Evolutionary conservation across 768 basidiomycete species (phyloP).

Genomic region (Panus rudis): DNA sequence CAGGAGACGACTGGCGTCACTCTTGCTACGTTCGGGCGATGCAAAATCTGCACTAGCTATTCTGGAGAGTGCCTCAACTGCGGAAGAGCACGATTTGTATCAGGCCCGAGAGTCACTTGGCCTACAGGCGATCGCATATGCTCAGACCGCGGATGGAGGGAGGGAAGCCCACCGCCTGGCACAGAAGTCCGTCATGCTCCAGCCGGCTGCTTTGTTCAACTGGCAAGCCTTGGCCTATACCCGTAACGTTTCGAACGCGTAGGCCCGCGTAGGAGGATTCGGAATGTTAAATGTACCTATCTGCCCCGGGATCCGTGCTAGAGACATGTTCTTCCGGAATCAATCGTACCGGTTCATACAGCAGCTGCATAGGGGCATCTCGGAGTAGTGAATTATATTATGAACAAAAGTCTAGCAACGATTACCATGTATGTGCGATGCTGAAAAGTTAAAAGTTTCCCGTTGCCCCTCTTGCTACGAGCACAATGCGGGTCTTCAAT

Average conservation of each 20-base stretch:
- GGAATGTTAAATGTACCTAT: too few species aligned
- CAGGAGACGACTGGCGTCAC: constrained; percentile 46
- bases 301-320: too few species aligned
- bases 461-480: constrained; percentile 34
- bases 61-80: constrained; percentile 24
- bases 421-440: too few species aligned
- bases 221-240: constrained; percentile 62
- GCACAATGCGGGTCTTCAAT: too few species aligned
- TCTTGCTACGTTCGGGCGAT: constrained; percentile 45
- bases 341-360: too few species aligned
- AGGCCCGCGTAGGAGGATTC: too few species aligned
- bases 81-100: constrained; percentile 25
- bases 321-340: too few species aligned
- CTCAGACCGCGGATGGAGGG: constrained; percentile 19
- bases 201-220: constrained; percentile 41
- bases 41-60: constrained; percentile 39
- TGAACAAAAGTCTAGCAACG: too few species aligned
- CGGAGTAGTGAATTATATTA: too few species aligned
- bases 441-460: constrained; percentile 10
- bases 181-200: constrained; percentile 59
- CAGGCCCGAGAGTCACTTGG: constrained; percentile 36
- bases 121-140: constrained; percentile 40
- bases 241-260: constrained; percentile 21
- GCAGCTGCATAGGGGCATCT: too few species aligned
- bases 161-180: constrained; percentile 33